A percentile compares a stretch with the other conserved stretches of the same genome.
These are phyloP conservation scores for Neoascochyta sp. DNA, from an alignment of 2,329 filamentous ascomycete species.

Conservation along the genomic window DNA sequence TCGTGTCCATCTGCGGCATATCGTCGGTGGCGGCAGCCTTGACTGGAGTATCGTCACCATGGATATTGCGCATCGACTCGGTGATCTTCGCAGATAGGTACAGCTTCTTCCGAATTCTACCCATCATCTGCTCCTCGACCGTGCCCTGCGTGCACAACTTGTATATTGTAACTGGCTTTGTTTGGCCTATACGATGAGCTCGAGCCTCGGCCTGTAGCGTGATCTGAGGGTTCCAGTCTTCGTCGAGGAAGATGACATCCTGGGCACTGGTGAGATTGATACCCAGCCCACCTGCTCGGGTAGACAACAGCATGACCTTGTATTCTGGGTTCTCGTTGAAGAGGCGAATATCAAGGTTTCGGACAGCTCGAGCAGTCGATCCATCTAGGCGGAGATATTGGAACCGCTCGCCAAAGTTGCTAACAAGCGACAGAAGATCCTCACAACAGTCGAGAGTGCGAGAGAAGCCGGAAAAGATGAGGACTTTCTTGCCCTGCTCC, in stretches of 20 bases:
- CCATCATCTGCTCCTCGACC: slow-evolving; percentile 57
- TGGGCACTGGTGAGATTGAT: slow-evolving; percentile 54
- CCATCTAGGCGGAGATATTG: slow-evolving; percentile 52
- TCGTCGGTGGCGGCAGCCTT: slow-evolving; percentile 40
- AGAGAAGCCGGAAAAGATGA: slow-evolving; percentile 57
- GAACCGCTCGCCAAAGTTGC: slow-evolving; percentile 41
- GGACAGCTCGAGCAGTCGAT: slow-evolving; percentile 45
- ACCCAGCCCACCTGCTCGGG: slow-evolving; percentile 54
- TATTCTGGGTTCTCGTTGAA: slow-evolving; percentile 51
- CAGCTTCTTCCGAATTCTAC: slow-evolving; percentile 58
- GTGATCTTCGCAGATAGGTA: slow-evolving; percentile 60
- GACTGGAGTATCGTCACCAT: slow-evolving; percentile 34
- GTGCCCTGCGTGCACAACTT: slow-evolving; percentile 56
- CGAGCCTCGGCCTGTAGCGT: slow-evolving; percentile 54
- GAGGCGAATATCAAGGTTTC: slow-evolving; percentile 52
- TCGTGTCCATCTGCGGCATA: slow-evolving; percentile 51
- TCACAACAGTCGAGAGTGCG: slow-evolving; percentile 51
- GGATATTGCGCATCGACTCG: slow-evolving; percentile 55
- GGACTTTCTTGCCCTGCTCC: slow-evolving; percentile 51
- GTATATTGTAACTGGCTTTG: slow-evolving; percentile 52
- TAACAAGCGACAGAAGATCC: slow-evolving; percentile 47
- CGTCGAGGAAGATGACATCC: slow-evolving; percentile 56
- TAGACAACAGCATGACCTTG: slow-evolving; percentile 55
- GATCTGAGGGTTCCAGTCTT: slow-evolving; percentile 55
- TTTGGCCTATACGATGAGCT: slow-evolving; percentile 55